Conservation (phyloP, 257 asterid genomes). For the Jacaranda mimosifolia region DNA sequence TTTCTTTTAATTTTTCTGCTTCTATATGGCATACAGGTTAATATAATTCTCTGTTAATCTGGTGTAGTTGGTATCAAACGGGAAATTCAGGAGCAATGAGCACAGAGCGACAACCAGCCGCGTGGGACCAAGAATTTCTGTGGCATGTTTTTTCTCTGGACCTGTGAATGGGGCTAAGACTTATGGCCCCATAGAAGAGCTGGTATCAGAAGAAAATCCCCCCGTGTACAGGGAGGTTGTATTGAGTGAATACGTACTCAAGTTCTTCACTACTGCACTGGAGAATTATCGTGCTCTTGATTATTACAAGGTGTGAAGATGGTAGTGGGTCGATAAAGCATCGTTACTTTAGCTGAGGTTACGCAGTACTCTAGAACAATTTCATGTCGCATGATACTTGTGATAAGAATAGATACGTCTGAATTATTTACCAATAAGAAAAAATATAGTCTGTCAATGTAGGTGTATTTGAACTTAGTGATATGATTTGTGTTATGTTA, state of each 20-base stretch:
- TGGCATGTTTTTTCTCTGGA: slow-evolving; percentile 52
- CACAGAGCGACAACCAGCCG: slow-evolving; percentile 53
- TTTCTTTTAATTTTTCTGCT: background rate
- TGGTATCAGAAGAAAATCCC: slow-evolving; percentile 56
- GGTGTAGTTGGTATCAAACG: slow-evolving; percentile 55
- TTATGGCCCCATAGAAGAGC: slow-evolving; percentile 58
- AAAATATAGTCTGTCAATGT: no score
- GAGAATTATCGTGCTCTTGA: slow-evolving; percentile 39
- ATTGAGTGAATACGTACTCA: slow-evolving; percentile 35
- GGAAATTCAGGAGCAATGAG: slow-evolving; percentile 45
- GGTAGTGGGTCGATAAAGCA: background rate
- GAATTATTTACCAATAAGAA: no score
- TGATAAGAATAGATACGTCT: no score
- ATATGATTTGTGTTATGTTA: no score
- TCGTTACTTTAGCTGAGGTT: background rate
- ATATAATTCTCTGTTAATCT: background rate
- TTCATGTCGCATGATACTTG: no score
- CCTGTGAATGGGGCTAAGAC: slow-evolving; percentile 12
- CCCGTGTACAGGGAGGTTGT: slow-evolving; percentile 44
- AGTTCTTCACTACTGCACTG: slow-evolving; percentile 43
- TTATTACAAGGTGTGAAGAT: slow-evolving; percentile 46
- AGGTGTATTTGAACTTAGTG: no score
- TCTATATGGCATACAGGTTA: background rate
- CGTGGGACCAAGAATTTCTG: slow-evolving; percentile 59
- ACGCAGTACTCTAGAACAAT: no score